phyloP scores from a whole-genome alignment of 768 basidiomycete species.

The Pulveroboletus ravenelii region DNA sequence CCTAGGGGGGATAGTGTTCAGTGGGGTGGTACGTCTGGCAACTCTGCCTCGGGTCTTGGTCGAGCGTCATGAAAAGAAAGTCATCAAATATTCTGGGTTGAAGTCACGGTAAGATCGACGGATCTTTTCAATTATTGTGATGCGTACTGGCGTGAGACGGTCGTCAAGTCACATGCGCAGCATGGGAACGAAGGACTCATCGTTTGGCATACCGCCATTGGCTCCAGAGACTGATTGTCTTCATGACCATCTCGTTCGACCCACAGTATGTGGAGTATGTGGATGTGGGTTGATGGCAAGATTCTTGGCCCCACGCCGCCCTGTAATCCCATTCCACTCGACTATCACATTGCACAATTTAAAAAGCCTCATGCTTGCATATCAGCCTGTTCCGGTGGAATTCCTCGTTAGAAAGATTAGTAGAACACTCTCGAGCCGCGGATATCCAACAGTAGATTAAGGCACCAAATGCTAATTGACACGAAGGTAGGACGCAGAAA shows the following conservation, averaged over 20 bases:
- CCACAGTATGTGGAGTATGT: conserved; percentile 5
- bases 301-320: conserved; percentile 1
- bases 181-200: not conserved
- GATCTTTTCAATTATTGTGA: not conserved
- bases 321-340: not conserved
- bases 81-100: not conserved
- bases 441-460: conserved; percentile 23
- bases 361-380: conserved; percentile 8
- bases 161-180: not conserved
- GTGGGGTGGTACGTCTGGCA: not conserved
- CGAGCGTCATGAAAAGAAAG: not conserved
- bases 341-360: not conserved
- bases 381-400: conserved; percentile 1
- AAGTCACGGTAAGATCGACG: conserved; percentile 8
- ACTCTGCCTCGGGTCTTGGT: not conserved
- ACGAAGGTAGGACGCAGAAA: conserved; percentile 8
- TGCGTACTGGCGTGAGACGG: not conserved
- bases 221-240: conserved; percentile 9
- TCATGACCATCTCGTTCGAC: not conserved
- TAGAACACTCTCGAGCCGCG: conserved; percentile 9
- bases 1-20: not conserved
- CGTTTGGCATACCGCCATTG: not conserved
- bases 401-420: conserved; percentile 8
- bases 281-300: conserved; percentile 1
- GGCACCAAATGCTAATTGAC: conserved; percentile 11